Evolutionary conservation across 78 protist genomes (phyloP), one percentile per base, ranked within the genome.

Genomic region (Emiliania huxleyi): DNA sequence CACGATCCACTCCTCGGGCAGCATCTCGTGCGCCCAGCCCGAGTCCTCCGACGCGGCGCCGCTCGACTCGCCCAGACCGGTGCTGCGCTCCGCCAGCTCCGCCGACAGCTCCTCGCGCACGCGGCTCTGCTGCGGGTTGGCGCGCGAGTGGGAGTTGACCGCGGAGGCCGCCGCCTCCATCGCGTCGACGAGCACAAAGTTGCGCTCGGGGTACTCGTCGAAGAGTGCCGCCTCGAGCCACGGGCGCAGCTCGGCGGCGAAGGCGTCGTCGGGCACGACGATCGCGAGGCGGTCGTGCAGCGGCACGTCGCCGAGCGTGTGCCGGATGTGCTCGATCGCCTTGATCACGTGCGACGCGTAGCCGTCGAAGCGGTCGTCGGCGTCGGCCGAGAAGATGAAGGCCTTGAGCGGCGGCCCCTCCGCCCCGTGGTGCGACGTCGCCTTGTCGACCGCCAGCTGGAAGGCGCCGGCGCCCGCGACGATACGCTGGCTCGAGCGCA

Each of bases 381-480:
- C 37, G 42, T 5, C 23, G 44, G 18, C 83, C 4, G 37, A 45
- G 85, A 77, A 77, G 85, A 77, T 2, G 46, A 77, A 77, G 19
- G 85, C 11, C 49, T 77, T 77, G 85, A 77, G 85, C 48, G 85
- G 85, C 21, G 85, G 85, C 35, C 85, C 85, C 33, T 1, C 29
- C 46, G 85, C 11, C 4, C 15, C 29, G 85, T 77, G 85, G 6
- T 77, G 85, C 23, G 35, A 77, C 19, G 4, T 37, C 48, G 21
- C 35, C 85, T 77, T 77, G 29, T 77, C 35, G 33, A 40, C 85
- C 2, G 29, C 62, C 33, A 77, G 85, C 46, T 77, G 85, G 85
- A 77, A 77, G 46, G 85, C 85, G 35, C 11, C 21, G 8, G 85
- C 85, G n/a, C 85, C 85, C 5, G 85, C 85, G 48, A 77, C 85